These are phyloP conservation scores for Smittium mucronatum DNA, from an alignment of 371 early-diverging fungal genomes.

Conservation along the genomic window DNA sequence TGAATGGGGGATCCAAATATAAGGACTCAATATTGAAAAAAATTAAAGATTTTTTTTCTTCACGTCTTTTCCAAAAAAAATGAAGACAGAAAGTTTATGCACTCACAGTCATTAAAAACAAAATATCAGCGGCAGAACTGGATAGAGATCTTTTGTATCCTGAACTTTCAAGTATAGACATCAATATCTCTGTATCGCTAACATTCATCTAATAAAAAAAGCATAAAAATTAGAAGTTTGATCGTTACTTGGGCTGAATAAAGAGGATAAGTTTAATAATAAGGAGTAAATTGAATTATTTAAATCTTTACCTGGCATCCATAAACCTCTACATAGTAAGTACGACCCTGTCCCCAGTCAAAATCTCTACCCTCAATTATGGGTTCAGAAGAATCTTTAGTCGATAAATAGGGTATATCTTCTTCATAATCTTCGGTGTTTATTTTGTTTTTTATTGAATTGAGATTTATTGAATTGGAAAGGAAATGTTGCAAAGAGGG, in stretches of 20 bases:
- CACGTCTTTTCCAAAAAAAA: too few relatives aligned
- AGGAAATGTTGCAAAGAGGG: conserved; percentile 54
- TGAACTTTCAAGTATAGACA: conserved; percentile 52
- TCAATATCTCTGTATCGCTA: conserved; percentile 66
- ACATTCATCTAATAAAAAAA: conserved; percentile 74
- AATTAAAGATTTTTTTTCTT: too few relatives aligned
- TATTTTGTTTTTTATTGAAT: conserved; percentile 7
- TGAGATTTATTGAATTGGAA: conserved; percentile 22
- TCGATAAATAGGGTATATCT: conserved; percentile 13
- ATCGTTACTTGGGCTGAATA: not conserved
- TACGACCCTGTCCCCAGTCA: conserved; percentile 34
- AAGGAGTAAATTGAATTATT: not conserved
- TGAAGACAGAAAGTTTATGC: not conserved
- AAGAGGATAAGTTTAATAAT: not conserved
- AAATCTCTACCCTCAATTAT: conserved; percentile 4
- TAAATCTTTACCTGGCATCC: conserved; percentile 53
- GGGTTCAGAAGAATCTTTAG: conserved; percentile 17
- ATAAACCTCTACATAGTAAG: conserved; percentile 56
- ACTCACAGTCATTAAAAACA: conserved; percentile 52
- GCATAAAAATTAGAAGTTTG: conserved; percentile 37
- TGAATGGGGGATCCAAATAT: too few relatives aligned
- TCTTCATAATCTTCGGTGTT: conserved; percentile 11
- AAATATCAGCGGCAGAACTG: conserved; percentile 47
- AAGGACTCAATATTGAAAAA: too few relatives aligned
- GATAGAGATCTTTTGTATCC: conserved; percentile 48